Percentiles rank a stretch among this genome's conserved stretches.
Conservation (phyloP, 2,329 filamentous ascomycete species). For the Penicillium sp. region DNA sequence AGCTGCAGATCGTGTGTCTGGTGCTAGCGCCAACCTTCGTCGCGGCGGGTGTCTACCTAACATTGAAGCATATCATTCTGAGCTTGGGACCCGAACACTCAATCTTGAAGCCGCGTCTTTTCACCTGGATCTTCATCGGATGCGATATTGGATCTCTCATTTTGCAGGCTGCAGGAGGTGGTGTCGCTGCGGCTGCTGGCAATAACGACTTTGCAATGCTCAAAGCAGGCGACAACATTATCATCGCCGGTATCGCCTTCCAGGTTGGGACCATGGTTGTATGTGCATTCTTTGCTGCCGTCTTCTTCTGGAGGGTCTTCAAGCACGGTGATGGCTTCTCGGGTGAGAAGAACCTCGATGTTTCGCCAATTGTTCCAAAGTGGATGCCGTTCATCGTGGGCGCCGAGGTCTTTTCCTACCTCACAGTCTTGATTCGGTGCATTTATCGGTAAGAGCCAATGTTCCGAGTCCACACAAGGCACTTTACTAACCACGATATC, state of each 20-base stretch:
- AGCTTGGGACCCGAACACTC: constrained; percentile 53
- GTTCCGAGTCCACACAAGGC: neutral
- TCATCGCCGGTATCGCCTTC: constrained; percentile 57
- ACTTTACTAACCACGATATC: constrained; percentile 8
- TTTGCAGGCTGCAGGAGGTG: constrained; percentile 58
- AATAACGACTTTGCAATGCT: constrained; percentile 38
- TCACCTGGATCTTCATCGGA: constrained; percentile 60
- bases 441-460: constrained; percentile 40
- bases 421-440: constrained; percentile 43
- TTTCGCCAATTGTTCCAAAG: constrained; percentile 14
- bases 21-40: constrained; percentile 58
- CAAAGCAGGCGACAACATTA: constrained; percentile 53
- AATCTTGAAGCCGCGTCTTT: constrained; percentile 48
- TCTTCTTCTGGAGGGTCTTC: constrained; percentile 45
- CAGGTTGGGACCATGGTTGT: constrained; percentile 53
- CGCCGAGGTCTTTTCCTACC: constrained; percentile 37
- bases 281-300: constrained; percentile 39
- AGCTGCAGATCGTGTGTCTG: constrained; percentile 55
- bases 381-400: constrained; percentile 28
- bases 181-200: constrained; percentile 53
- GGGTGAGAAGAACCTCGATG: constrained; percentile 29
- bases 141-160: constrained; percentile 60
- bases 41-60: constrained; percentile 56
- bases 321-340: constrained; percentile 26
- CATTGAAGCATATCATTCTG: constrained; percentile 57